Conservation (phyloP, 2,329 filamentous ascomycete species). For the Fusarium veterinarium region DNA sequence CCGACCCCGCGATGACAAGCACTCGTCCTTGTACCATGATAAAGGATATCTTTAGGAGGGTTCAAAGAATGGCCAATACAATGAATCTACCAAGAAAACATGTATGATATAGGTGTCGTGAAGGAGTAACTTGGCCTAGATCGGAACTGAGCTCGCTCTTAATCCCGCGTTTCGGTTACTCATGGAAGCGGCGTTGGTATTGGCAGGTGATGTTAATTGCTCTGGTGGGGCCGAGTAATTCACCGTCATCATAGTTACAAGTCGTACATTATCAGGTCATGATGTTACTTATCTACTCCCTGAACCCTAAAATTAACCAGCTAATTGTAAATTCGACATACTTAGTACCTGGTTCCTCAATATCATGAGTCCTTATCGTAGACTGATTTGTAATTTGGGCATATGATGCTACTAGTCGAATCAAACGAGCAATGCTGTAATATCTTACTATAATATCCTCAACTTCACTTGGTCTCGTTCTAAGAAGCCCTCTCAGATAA, state of each 20-base stretch:
- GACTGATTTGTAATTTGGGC: not conserved
- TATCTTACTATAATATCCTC: constrained; percentile 10
- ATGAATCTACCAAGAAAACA: not conserved
- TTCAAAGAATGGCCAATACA: not conserved
- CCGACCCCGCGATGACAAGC: constrained; percentile 87
- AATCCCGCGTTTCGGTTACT: constrained; percentile 29
- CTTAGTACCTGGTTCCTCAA: not conserved
- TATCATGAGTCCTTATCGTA: not conserved
- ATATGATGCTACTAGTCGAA: not conserved
- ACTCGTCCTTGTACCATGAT: constrained; percentile 64
- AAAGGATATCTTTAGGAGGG: not conserved
- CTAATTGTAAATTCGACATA: not conserved
- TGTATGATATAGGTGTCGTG: not conserved
- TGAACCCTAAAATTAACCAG: not conserved
- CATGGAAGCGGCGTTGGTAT: constrained; percentile 1
- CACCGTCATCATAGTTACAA: constrained; percentile 18
- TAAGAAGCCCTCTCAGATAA: not conserved
- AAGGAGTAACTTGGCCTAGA: not conserved
- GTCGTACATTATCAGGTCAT: constrained; percentile 25
- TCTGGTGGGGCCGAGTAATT: constrained; percentile 31
- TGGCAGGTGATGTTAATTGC: not conserved
- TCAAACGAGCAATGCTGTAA: not conserved
- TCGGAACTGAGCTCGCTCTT: not conserved
- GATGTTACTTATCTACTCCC: constrained; percentile 5
- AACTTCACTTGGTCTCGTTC: constrained; percentile 2